Evolutionary conservation across 345 rosid species (phyloP), one percentile per base, ranked within the genome.

Genomic region (Leavenworthia alabamica): DNA sequence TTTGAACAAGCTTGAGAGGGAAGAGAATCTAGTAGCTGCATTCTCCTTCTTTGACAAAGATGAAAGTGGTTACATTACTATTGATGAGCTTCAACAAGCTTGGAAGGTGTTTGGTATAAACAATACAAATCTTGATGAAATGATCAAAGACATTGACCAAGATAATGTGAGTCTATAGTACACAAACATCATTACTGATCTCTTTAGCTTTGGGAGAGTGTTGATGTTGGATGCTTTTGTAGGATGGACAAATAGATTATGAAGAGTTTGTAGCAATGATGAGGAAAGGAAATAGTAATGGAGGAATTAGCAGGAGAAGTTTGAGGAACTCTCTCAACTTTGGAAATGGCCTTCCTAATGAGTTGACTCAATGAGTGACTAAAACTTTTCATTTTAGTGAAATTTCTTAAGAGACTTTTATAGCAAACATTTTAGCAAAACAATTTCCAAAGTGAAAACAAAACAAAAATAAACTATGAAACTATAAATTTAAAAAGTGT

Each of bases 131-230:
- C 86, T 87, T 50, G 86, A 80, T 68, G 91, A 87, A 13, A 84
- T 87, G 82, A 84, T 87, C 73, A 77, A 79, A 75, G 90, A 87
- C 68, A 83, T 87, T 24, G 95, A 87, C 63, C 90, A 84, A 81
- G 81, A 87, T 60, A 80, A 87, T 68, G 95, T 83, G 68, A 80
- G 90, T n/a, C n/a, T n/a, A n/a, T 73, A 39, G 45, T 8, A 26
- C 46, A 50, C 20, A 44, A 35, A 33, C 3, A 67, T 51, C 28
- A 43, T 49, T 45, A 22, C 28, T 57, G 62, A n/a, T n/a, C 17
- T 54, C 11, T 19, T 36, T 47, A 14, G 39, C 57, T n/a, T 75
- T 23, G 27, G 5, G 47, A 15, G 37, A 62, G 31, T 37, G 7
- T 31, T 50, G 1, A 73, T 44, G 51, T 22, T 29, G n/a, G 24